These are phyloP conservation scores for Russula sp. DNA, from an alignment of 768 basidiomycete genomes.

Conservation along the genomic window DNA sequence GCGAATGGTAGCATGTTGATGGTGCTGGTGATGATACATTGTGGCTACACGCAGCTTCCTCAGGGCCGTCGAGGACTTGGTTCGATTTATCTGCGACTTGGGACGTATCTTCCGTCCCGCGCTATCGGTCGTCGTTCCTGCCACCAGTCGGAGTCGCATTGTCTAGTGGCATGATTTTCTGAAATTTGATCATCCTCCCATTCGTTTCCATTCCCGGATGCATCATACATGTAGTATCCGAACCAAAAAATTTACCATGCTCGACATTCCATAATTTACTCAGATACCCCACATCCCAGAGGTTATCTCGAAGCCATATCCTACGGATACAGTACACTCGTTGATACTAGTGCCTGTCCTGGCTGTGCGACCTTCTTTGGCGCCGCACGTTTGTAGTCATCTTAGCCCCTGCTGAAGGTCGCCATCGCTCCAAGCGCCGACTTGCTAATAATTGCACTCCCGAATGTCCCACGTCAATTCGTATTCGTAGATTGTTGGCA, in stretches of 20 bases:
- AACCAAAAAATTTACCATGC: neutral
- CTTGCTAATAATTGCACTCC: too few species aligned
- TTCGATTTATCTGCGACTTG: neutral
- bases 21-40: neutral
- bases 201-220: neutral
- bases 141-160: neutral
- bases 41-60: neutral
- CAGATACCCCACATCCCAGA: too few species aligned
- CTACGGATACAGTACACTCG: too few species aligned
- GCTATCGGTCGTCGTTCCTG: neutral
- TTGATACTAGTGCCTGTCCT: too few species aligned
- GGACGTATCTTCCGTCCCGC: conserved; percentile 5
- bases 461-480: too few species aligned
- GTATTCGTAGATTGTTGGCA: too few species aligned
- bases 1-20: neutral
- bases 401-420: too few species aligned
- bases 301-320: too few species aligned
- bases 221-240: neutral
- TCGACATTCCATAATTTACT: too few species aligned
- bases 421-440: too few species aligned
- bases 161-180: neutral
- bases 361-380: too few species aligned
- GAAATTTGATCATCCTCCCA: neutral
- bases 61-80: neutral
- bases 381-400: too few species aligned